phyloP scores from a whole-genome alignment of 2,329 filamentous ascomycete genomes.

The Tolypocladium ophioglossoides region DNA sequence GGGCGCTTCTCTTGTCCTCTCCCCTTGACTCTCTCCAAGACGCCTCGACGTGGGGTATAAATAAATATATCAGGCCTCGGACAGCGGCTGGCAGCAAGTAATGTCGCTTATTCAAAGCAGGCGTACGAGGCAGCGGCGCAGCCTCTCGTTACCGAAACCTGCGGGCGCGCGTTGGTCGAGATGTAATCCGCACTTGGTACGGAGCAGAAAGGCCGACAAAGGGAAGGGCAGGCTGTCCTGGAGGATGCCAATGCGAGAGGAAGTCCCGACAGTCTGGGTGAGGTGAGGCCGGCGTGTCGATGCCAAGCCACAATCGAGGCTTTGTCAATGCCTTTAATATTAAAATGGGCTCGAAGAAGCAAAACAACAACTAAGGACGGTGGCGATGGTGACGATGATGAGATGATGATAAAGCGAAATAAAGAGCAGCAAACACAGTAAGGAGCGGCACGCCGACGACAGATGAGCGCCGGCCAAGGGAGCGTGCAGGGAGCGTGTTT shows the following conservation, averaged over 20 bases:
- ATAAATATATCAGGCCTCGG: not conserved
- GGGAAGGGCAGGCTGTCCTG: not conserved
- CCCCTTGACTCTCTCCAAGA: not conserved
- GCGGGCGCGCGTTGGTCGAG: not conserved
- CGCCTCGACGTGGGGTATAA: not conserved
- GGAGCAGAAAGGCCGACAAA: not conserved
- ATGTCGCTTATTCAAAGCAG: not conserved
- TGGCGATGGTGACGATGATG: not conserved
- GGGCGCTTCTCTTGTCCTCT: not conserved
- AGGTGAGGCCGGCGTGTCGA: not conserved
- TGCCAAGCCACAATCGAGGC: not conserved
- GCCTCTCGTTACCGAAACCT: not conserved
- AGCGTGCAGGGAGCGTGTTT: not conserved
- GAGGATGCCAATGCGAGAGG: not conserved
- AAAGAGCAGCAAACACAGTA: not conserved
- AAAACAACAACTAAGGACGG: not conserved
- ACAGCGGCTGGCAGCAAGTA: not conserved
- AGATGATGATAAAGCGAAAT: not conserved
- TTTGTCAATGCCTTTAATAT: not conserved
- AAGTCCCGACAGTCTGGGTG: not conserved
- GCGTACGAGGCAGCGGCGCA: no score
- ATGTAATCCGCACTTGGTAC: no score
- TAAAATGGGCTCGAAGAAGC: not conserved
- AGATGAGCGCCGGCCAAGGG: not conserved
- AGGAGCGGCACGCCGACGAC: not conserved